A percentile compares a stretch with the other conserved stretches of the same genome.
phyloP scores from a whole-genome alignment of 2,329 filamentous ascomycete species.

The Fusarium transvaalense region DNA sequence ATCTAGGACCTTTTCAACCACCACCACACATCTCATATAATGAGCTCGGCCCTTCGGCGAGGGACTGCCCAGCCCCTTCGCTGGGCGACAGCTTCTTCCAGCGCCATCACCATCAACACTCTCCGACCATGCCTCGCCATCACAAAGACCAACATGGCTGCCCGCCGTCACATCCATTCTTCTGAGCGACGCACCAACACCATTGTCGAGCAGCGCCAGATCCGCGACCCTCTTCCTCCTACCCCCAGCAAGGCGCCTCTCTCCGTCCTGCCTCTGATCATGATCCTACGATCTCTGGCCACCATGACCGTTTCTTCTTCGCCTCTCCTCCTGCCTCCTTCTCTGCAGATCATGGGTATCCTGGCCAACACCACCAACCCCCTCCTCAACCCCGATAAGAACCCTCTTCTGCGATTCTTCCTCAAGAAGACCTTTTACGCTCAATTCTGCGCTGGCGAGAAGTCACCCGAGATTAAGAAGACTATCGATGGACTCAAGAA shows the following conservation, averaged over 20 bases:
- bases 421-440: constrained; percentile 88
- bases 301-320: constrained; percentile 79
- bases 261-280: constrained; percentile 74
- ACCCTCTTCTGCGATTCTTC: constrained; percentile 75
- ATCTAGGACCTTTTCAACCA: constrained; percentile 14
- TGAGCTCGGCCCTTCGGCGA: constrained; percentile 48
- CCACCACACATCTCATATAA: constrained; percentile 36
- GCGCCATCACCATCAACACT: constrained; percentile 36
- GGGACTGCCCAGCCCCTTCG: constrained; percentile 46
- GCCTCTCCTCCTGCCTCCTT: constrained; percentile 75
- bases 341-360: constrained; percentile 73
- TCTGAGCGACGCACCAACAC: constrained; percentile 55
- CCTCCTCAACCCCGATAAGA: constrained; percentile 79
- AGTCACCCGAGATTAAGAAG: constrained; percentile 72
- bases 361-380: constrained; percentile 77
- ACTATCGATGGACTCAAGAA: constrained; percentile 75
- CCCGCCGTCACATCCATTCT: constrained; percentile 53
- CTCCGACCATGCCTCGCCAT: constrained; percentile 41
- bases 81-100: constrained; percentile 40
- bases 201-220: constrained; percentile 49
- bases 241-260: constrained; percentile 61
- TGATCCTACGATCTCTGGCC: constrained; percentile 76
- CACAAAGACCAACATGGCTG: constrained; percentile 27
- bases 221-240: constrained; percentile 50
- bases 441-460: constrained; percentile 91